Evolutionary conservation across 1,284 basidiomycete genomes (phyloP).

Genomic region (Cystobasidium pallidum): DNA sequence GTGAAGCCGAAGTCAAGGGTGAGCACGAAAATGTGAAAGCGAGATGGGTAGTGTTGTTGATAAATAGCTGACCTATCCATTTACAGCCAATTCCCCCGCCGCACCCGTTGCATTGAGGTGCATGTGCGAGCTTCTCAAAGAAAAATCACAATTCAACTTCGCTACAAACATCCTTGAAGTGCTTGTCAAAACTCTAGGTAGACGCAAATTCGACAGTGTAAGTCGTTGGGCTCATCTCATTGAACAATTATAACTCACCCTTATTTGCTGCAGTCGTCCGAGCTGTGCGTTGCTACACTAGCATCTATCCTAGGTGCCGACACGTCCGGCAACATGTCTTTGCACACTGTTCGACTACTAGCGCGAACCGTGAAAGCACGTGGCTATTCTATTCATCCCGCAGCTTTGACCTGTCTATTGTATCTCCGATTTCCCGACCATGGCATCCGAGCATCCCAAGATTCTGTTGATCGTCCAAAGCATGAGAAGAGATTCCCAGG

Average conservation of each 20-base stretch:
- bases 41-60: too few relatives aligned
- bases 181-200: conserved; percentile 80
- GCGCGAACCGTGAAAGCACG: conserved; percentile 97
- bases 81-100: conserved; percentile 71
- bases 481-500: conserved; percentile 59
- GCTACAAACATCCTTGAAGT: conserved; percentile 87
- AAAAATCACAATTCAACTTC: conserved; percentile 97
- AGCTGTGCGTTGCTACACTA: conserved; percentile 78
- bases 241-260: not conserved
- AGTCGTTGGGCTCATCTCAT: conserved; percentile 51
- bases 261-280: conserved; percentile 54
- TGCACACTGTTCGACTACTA: conserved; percentile 86
- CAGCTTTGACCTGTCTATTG: conserved; percentile 81
- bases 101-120: conserved; percentile 74
- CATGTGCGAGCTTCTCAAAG: conserved; percentile 80
- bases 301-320: conserved; percentile 81
- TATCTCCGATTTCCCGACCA: conserved; percentile 87
- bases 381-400: conserved; percentile 84
- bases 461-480: conserved; percentile 60
- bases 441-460: conserved; percentile 70
- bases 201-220: conserved; percentile 83
- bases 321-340: conserved; percentile 71
- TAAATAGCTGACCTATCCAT: not conserved
- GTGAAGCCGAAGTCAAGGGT: conserved; percentile 89
- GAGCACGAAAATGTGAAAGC: conserved; percentile 50